phyloP scores from a whole-genome alignment of 495 filamentous ascomycete genomes.

The Penicillium paxilli region DNA sequence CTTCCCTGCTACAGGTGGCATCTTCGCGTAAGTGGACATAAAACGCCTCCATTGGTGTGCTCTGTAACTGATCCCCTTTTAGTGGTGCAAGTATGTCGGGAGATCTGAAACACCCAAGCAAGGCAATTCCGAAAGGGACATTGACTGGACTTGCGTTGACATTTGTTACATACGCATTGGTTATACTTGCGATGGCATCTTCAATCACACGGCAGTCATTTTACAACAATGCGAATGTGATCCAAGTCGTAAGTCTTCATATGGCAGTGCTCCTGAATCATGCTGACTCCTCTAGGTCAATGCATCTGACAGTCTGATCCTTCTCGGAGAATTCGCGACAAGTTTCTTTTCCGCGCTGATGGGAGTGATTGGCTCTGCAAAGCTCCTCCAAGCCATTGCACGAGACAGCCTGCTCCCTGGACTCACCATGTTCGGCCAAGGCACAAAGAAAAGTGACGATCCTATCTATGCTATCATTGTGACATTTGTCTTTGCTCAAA shows the following conservation, averaged over 20 bases:
- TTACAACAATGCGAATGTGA: slow-evolving; percentile 73
- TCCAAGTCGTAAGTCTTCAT: slow-evolving; percentile 59
- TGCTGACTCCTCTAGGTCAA: slow-evolving; percentile 53
- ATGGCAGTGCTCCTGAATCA: background rate
- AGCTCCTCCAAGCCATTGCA: slow-evolving; percentile 81
- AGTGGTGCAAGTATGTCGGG: slow-evolving; percentile 90
- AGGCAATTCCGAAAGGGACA: slow-evolving; percentile 80
- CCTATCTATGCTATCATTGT: slow-evolving; percentile 75
- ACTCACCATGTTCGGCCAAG: slow-evolving; percentile 71
- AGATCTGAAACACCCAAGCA: slow-evolving; percentile 80
- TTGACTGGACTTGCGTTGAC: slow-evolving; percentile 74
- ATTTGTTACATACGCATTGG: slow-evolving; percentile 71
- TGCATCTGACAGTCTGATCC: slow-evolving; percentile 67
- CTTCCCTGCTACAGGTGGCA: slow-evolving; percentile 81
- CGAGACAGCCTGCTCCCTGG: slow-evolving; percentile 80
- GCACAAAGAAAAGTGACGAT: slow-evolving; percentile 72
- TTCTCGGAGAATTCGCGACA: slow-evolving; percentile 79
- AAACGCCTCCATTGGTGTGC: background rate
- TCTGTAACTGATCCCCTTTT: slow-evolving; percentile 20
- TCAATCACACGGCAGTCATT: slow-evolving; percentile 74
- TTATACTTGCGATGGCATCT: slow-evolving; percentile 79
- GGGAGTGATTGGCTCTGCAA: slow-evolving; percentile 86
- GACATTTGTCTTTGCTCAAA: slow-evolving; percentile 73
- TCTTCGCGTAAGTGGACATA: slow-evolving; percentile 55
- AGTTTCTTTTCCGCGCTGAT: slow-evolving; percentile 84